Percentiles rank a stretch among this genome's conserved stretches.
These are phyloP conservation scores for Arachis hypogaea DNA, from an alignment of 306 rosid species.

Conservation along the genomic window DNA sequence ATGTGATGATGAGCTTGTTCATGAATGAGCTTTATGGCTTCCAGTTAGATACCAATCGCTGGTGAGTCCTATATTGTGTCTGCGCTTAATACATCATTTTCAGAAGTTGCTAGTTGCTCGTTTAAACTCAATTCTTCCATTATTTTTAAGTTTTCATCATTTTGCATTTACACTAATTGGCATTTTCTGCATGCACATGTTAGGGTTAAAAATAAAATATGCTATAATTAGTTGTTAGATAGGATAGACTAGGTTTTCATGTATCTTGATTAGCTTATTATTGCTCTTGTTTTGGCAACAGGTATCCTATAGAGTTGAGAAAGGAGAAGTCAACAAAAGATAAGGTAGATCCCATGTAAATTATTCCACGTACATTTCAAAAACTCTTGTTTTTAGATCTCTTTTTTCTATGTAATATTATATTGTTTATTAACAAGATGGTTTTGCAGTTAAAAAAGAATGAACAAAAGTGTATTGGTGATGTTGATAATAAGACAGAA, in stretches of 20 bases:
- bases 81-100: slow-evolving; percentile 21
- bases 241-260: not conserved
- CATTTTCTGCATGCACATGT: slow-evolving; percentile 28
- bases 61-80: slow-evolving; percentile 54
- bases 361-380: not conserved
- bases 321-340: slow-evolving; percentile 86
- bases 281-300: slow-evolving; percentile 47
- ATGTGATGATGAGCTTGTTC: slow-evolving; percentile 93
- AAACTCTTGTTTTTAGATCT: slow-evolving; percentile 26
- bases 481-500: slow-evolving; percentile 44
- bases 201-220: slow-evolving; percentile 6
- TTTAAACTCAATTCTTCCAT: slow-evolving; percentile 29
- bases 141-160: slow-evolving; percentile 3
- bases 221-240: slow-evolving; percentile 7
- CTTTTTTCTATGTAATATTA: slow-evolving; percentile 28
- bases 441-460: slow-evolving; percentile 64
- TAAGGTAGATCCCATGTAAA: slow-evolving; percentile 57
- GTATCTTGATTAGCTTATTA: slow-evolving; percentile 31
- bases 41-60: slow-evolving; percentile 83
- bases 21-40: slow-evolving; percentile 93
- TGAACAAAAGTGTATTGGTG: slow-evolving; percentile 52
- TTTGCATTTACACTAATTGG: slow-evolving; percentile 12
- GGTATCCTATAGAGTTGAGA: slow-evolving; percentile 97
- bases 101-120: not conserved
- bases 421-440: slow-evolving; percentile 34